Conservation (phyloP, 2,329 filamentous ascomycete genomes). For the Calonectria honghensis region DNA sequence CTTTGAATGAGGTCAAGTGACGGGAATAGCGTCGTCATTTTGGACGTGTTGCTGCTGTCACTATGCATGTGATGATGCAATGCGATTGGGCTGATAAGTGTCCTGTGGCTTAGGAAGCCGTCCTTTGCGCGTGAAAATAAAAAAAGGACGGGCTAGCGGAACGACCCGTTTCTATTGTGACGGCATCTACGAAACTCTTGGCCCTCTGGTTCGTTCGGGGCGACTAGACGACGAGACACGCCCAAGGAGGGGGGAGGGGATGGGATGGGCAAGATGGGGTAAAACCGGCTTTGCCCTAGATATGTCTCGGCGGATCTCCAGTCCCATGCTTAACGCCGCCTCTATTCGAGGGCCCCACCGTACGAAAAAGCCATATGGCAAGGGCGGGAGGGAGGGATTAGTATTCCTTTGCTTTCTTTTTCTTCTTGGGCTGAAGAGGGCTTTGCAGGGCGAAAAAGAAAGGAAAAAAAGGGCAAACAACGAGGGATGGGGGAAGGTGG, state of each 20-base stretch:
- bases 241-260: not conserved
- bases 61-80: slow-evolving; percentile 7
- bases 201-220: not conserved
- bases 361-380: not conserved
- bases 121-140: not conserved
- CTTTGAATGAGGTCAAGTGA: not conserved
- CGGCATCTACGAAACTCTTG: not conserved
- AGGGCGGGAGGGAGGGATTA: not conserved
- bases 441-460: not conserved
- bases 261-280: not conserved
- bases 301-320: slow-evolving; percentile 23
- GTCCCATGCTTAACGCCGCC: slow-evolving; percentile 20
- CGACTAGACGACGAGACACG: not conserved
- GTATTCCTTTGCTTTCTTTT: not conserved
- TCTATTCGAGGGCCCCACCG: not conserved
- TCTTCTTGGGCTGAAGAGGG: not conserved
- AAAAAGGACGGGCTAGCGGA: not conserved
- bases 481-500: not conserved
- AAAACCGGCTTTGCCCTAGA: slow-evolving; percentile 14
- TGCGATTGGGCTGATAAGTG: not conserved
- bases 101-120: not conserved
- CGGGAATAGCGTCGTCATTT: slow-evolving; percentile 11
- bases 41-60: not conserved
- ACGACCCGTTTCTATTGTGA: slow-evolving; percentile 18
- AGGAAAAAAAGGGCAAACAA: not conserved